Evolutionary conservation across 768 basidiomycete genomes (phyloP), one percentile per base, ranked within the genome.

Genomic region (Roridomyces roridus): DNA sequence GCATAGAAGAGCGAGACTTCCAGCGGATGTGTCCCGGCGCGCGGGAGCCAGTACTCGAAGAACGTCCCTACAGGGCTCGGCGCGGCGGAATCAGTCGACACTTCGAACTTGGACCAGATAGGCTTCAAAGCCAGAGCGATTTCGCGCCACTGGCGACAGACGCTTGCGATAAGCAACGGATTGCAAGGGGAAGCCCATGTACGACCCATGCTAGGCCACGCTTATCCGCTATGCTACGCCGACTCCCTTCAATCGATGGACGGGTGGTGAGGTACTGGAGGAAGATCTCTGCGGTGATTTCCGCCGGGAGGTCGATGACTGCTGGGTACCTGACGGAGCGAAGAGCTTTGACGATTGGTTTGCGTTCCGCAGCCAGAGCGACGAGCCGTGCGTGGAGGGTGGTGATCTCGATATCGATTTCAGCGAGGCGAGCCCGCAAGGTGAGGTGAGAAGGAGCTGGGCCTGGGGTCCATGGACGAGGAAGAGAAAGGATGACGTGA

Each of bases 221-320:
- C n/a, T n/a, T n/a, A n/a, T n/a, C n/a, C n/a, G n/a, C n/a, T n/a
- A n/a, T n/a, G n/a, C n/a, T n/a, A n/a, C n/a, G n/a, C n/a, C n/a
- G n/a, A n/a, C n/a, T n/a, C n/a, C n/a, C n/a, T n/a, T n/a, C n/a
- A n/a, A n/a, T n/a, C n/a, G n/a, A n/a, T n/a, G n/a, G n/a, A n/a
- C n/a, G n/a, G n/a, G n/a, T n/a, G 15, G n/a, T n/a, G n/a, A 48
- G n/a, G n/a, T 43, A 49, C 11, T 49, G 28, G 10, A 25, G 6
- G 41, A 56, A 56, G 2, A 56, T 49, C n/a, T 56, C 40, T 12
- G 46, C 23, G 9, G 47, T 49, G 23, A 44, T 49, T 31, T 56
- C 55, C 0, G 18, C 15, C 0, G 55, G 55, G 1, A 56, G 5
- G 14, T 29, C 29, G 15, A 49, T 39, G 26, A 56, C 29, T 7